phyloP scores from a whole-genome alignment of 2,329 filamentous ascomycete genomes.

The Ilyonectria robusta region DNA sequence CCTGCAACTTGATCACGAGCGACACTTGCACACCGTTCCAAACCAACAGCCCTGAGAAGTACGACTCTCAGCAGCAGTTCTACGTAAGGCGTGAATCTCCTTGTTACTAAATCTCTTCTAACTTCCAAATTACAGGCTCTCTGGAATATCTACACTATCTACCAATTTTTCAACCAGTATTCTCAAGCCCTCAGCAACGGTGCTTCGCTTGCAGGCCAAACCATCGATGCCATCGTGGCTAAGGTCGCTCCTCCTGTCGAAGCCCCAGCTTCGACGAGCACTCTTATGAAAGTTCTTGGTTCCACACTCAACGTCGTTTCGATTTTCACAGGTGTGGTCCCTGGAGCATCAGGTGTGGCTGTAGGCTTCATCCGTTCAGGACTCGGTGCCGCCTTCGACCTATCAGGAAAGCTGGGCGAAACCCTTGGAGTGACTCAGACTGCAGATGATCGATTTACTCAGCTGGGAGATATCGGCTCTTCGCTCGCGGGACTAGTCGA shows the following conservation, averaged over 20 bases:
- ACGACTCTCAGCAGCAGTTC: slow-evolving; percentile 45
- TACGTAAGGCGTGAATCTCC: slow-evolving; percentile 29
- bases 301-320: slow-evolving; percentile 35
- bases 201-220: slow-evolving; percentile 43
- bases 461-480: slow-evolving; percentile 45
- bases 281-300: slow-evolving; percentile 35
- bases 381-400: slow-evolving; percentile 27
- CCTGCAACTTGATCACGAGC: slow-evolving; percentile 45
- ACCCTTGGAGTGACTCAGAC: slow-evolving; percentile 35
- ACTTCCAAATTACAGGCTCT: slow-evolving; percentile 28
- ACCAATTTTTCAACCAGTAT: slow-evolving; percentile 50
- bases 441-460: slow-evolving; percentile 44
- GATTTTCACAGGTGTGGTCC: slow-evolving; percentile 40
- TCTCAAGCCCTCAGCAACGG: slow-evolving; percentile 45
- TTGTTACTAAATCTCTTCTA: not conserved
- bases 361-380: slow-evolving; percentile 38
- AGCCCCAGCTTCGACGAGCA: slow-evolving; percentile 26
- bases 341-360: slow-evolving; percentile 36
- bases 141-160: slow-evolving; percentile 49
- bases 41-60: slow-evolving; percentile 28
- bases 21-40: slow-evolving; percentile 42
- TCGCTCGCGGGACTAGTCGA: slow-evolving; percentile 44
- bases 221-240: slow-evolving; percentile 44
- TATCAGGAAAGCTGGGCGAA: slow-evolving; percentile 30
- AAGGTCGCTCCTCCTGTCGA: slow-evolving; percentile 44